These are phyloP conservation scores for Deinandra increscens DNA, from an alignment of 129 eudicot species.

Conservation along the genomic window DNA sequence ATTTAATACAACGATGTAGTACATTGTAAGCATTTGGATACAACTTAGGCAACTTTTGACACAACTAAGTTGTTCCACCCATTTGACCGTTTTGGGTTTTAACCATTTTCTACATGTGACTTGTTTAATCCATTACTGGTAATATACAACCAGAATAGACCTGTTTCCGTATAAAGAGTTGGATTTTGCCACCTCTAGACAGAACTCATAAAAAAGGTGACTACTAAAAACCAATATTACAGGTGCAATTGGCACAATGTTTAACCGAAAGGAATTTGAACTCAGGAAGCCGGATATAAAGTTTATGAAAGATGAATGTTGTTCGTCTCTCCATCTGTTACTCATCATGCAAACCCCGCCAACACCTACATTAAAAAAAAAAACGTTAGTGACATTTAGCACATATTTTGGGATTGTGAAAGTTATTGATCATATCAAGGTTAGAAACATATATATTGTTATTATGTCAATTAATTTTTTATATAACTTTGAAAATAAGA, in stretches of 20 bases:
- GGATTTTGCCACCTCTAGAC: background rate
- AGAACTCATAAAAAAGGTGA: slow-evolving; percentile 7
- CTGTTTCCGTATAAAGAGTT: background rate
- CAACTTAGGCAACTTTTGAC: background rate
- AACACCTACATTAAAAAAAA: slow-evolving; percentile 42
- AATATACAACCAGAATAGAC: background rate
- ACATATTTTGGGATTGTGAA: background rate
- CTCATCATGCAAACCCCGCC: slow-evolving; percentile 92
- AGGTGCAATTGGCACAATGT: slow-evolving; percentile 75
- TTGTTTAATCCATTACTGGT: background rate
- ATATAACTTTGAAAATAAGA: background rate
- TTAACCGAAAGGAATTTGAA: slow-evolving; percentile 75
- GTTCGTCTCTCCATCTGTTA: slow-evolving; percentile 77
- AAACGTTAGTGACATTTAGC: background rate
- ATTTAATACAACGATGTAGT: background rate
- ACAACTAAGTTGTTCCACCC: background rate
- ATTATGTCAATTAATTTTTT: background rate
- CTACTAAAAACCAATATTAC: slow-evolving; percentile 35
- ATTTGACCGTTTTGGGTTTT: background rate
- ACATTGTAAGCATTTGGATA: slow-evolving; percentile 6
- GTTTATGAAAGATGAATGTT: slow-evolving; percentile 79
- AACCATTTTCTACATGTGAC: background rate
- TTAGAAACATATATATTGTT: background rate
- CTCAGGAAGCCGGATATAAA: slow-evolving; percentile 66
- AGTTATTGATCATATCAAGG: background rate